Evolutionary conservation across 2,329 filamentous ascomycete species (phyloP).

Genomic region (Talaromyces sp.): DNA sequence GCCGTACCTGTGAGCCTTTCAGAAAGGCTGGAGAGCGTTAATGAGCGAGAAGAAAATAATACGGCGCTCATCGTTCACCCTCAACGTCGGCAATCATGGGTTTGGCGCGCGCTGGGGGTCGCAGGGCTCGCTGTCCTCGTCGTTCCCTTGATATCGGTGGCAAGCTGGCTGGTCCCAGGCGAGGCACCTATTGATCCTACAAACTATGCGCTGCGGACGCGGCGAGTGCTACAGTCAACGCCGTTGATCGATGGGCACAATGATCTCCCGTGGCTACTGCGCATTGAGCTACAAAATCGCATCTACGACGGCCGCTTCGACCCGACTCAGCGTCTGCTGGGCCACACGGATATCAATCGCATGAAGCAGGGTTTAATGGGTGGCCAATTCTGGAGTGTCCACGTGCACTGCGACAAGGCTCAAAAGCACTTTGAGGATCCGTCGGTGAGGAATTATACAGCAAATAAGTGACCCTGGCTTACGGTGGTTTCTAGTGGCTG

Average conservation of each 20-base stretch:
- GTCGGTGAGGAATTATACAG: neutral
- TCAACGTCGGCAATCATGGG: neutral
- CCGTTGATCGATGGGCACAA: constrained; percentile 1
- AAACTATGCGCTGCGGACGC: neutral
- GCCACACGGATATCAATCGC: constrained; percentile 4
- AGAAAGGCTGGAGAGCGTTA: neutral
- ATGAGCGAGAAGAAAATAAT: neutral
- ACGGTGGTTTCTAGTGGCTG: constrained; percentile 9
- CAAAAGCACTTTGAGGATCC: constrained; percentile 4
- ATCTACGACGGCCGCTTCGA: neutral
- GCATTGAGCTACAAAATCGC: neutral
- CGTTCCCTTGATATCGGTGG: neutral
- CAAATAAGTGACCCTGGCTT: neutral
- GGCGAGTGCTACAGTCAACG: neutral
- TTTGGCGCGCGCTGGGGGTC: neutral
- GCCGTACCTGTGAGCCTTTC: neutral
- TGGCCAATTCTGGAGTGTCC: constrained; percentile 2
- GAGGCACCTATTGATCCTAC: neutral
- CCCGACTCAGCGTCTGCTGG: neutral
- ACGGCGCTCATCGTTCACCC: neutral
- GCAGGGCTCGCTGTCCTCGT: neutral
- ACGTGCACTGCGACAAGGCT: constrained; percentile 1
- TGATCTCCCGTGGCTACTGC: neutral
- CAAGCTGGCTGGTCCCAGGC: neutral
- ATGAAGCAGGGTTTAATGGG: constrained; percentile 5